Evolutionary conservation across 805 yeast species (phyloP), one percentile per base, ranked within the genome.

Genomic region (Metschnikowia anglica): DNA sequence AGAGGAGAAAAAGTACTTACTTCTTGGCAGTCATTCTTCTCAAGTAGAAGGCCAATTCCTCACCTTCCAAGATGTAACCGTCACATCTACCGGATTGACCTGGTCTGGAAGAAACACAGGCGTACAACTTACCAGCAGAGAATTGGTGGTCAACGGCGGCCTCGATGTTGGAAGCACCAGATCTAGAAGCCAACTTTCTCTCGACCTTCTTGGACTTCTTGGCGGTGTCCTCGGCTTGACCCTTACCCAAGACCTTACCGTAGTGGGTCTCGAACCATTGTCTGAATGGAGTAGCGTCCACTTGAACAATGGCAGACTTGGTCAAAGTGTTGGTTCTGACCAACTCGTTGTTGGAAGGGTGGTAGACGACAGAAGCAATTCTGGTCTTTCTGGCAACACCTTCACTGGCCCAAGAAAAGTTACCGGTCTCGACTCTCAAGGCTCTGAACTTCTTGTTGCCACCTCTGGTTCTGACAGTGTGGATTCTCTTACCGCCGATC

Each of bases 51-150:
- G 98, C 98, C 77, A 93, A 88, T 81, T 93, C 99, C 76, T 93
- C 99, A 80, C 99, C 99, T 83, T 93, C 99, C 75, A 93, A 87
- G 79, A 93, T 85, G 95, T 93, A 93, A 79, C 99, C 99, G 76
- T 93, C 99, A 80, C 89, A 85, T 82, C 99, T 95, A 78, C 99
- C 99, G 61, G 96, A 86, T 84, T 93, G 99, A 77, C 99, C 99
- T 75, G 99, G 99, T 84, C 99, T 89, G 48, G 99, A 93, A 60
- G 99, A 89, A 73, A 93, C 88, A 74, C 80, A 81, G 75, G 99
- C 99, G 83, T 93, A 93, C 68, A 93, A 85, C 80, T 91, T 90
- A 83, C 99, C 99, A 64, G 98, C 89, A 75, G 85, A 84, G 86
- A 93, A 93, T 82, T 93, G 99, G 68, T 91, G 70, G 70, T 88